These are phyloP conservation scores for Debaryomyces fabryi DNA, from an alignment of 1,139 yeast species.

Conservation along the genomic window DNA sequence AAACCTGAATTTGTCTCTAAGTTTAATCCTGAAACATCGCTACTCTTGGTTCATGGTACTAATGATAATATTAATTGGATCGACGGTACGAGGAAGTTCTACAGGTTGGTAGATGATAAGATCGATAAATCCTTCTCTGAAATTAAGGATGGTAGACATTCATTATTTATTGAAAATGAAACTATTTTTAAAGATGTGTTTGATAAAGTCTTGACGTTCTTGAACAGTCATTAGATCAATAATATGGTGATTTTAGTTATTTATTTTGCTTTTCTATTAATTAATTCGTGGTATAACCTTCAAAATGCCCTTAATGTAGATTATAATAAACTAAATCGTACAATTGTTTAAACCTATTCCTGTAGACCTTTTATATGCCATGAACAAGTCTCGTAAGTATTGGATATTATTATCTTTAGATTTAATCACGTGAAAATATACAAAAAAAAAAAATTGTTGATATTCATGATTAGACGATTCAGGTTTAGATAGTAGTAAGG, in stretches of 20 bases:
- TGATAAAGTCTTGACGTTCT: conserved; percentile 42
- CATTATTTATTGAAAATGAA: conserved; percentile 47
- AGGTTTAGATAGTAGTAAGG: not conserved
- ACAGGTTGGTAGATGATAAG: conserved; percentile 33
- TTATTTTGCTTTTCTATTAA: not conserved
- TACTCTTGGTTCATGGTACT: conserved; percentile 51
- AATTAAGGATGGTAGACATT: conserved; percentile 45
- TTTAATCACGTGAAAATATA: not conserved
- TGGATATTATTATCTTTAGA: not conserved
- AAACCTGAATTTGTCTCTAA: conserved; percentile 44
- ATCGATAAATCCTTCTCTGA: conserved; percentile 31
- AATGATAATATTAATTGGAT: conserved; percentile 55
- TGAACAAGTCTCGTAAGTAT: not conserved
- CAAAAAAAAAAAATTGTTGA: not conserved
- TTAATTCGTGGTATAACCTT: not conserved
- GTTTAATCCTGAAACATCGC: conserved; percentile 46
- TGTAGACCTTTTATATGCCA: too few species aligned
- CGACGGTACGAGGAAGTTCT: conserved; percentile 54
- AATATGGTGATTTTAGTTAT: not conserved
- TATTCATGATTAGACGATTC: not conserved
- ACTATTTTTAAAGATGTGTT: conserved; percentile 37
- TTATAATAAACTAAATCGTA: too few species aligned
- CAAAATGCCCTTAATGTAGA: not conserved
- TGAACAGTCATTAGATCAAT: conserved; percentile 21
- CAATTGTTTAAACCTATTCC: too few species aligned